These are phyloP conservation scores for Polytrichum commune DNA, from an alignment of 225 moss, liverwort and hornwort genomes.

Conservation along the genomic window DNA sequence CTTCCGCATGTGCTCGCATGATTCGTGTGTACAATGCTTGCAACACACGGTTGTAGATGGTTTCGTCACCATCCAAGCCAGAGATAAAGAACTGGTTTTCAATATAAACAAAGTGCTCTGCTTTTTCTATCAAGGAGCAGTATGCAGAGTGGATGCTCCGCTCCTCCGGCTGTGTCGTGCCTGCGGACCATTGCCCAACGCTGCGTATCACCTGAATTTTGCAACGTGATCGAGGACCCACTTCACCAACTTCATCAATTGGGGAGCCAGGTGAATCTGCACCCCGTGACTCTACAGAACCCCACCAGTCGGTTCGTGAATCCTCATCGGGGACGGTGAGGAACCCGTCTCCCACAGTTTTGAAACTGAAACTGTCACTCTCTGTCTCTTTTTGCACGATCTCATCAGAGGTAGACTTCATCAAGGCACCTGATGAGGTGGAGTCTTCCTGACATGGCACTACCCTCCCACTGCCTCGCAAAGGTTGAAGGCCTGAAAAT, in stretches of 20 bases:
- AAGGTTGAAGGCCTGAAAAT: conserved; percentile 27
- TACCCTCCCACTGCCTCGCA: conserved; percentile 44
- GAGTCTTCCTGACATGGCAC: conserved; percentile 30
- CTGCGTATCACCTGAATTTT: conserved; percentile 53
- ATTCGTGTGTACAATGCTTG: conserved; percentile 45
- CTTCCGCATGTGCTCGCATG: conserved; percentile 31
- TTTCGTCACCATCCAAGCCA: conserved; percentile 47
- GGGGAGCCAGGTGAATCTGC: conserved; percentile 3
- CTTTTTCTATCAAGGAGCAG: conserved; percentile 45
- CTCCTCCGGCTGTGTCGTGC: conserved; percentile 41
- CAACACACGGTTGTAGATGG: conserved; percentile 41
- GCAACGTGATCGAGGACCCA: conserved; percentile 40
- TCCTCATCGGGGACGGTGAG: not conserved
- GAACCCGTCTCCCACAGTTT: not conserved
- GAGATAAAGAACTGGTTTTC: conserved; percentile 62
- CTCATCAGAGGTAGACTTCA: conserved; percentile 15
- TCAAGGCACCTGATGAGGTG: not conserved
- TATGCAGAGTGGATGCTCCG: conserved; percentile 47
- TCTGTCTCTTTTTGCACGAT: conserved; percentile 12
- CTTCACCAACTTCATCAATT: conserved; percentile 26
- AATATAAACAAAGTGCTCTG: conserved; percentile 49
- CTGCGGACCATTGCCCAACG: conserved; percentile 51
- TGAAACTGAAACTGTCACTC: conserved; percentile 26
- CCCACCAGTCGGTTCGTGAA: conserved; percentile 35
- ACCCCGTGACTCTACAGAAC: conserved; percentile 19